Percentiles rank a stretch among this genome's conserved stretches.
Conservation (phyloP, 257 asterid genomes). For the Solanum corneliomulleri region DNA sequence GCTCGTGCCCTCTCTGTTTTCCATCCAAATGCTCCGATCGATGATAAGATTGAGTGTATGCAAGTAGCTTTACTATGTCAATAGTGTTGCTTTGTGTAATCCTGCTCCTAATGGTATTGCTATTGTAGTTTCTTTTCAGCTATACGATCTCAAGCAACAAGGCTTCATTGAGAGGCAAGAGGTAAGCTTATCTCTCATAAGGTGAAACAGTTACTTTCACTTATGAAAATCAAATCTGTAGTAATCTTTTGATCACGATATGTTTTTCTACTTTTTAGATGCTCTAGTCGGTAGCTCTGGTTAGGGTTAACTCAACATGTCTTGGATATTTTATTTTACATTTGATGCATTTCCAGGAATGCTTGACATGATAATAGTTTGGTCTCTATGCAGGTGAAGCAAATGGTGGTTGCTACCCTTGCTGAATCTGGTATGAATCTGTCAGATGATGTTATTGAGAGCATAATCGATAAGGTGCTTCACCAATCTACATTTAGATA, state of each 20-base stretch:
- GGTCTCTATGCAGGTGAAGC: constrained; percentile 50
- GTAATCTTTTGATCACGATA: not conserved
- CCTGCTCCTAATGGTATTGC: not conserved
- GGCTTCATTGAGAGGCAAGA: constrained; percentile 83
- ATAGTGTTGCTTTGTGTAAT: not conserved
- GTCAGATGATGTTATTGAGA: constrained; percentile 75
- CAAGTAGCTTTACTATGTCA: not conserved
- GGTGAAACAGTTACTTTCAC: not conserved
- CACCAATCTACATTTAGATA: not conserved
- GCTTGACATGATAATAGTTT: not conserved
- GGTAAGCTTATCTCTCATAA: constrained; percentile 25
- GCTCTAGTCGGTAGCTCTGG: not conserved
- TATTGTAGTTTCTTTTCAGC: constrained; percentile 65
- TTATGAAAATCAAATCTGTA: not conserved
- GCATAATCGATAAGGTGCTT: constrained; percentile 65
- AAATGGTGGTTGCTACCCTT: constrained; percentile 95
- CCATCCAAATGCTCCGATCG: constrained; percentile 76
- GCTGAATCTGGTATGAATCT: constrained; percentile 97
- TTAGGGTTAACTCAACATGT: not conserved
- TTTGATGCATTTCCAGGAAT: not conserved
- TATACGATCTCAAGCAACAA: constrained; percentile 89
- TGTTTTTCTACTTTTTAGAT: not conserved
- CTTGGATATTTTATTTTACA: not conserved
- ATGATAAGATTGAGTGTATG: constrained; percentile 81
- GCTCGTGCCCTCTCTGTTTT: constrained; percentile 83